Evolutionary conservation across 129 eudicot species (phyloP).

Genomic region (Arctium minus): DNA sequence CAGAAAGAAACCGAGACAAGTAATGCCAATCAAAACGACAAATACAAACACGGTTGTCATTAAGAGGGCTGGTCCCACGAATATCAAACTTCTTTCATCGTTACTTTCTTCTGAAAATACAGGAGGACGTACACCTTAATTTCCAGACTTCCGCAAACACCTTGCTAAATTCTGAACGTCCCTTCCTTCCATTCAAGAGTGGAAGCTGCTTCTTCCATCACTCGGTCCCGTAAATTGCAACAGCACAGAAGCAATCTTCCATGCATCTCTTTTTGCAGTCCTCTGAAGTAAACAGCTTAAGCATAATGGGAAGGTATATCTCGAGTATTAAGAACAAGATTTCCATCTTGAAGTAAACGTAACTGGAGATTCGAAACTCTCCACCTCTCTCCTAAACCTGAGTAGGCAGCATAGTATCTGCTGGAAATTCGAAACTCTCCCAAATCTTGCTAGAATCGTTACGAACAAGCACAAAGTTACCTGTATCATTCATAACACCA

Average conservation of each 20-base stretch:
- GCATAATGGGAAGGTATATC: not conserved
- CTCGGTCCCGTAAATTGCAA: slow-evolving; percentile 10
- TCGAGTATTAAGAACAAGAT: slow-evolving; percentile 35
- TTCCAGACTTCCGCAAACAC: slow-evolving; percentile 18
- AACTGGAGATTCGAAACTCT: slow-evolving; percentile 7
- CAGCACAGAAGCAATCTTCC: slow-evolving; percentile 52
- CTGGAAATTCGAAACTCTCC: slow-evolving; percentile 13
- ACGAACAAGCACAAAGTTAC: slow-evolving; percentile 26
- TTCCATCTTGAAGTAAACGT: slow-evolving; percentile 32
- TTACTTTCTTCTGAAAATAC: not conserved
- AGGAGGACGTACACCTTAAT: not conserved
- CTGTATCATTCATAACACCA: slow-evolving; percentile 28
- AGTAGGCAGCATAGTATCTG: not conserved
- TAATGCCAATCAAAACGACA: not conserved
- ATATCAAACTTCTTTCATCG: not conserved
- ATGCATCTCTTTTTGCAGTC: slow-evolving; percentile 33
- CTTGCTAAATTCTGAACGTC: not conserved
- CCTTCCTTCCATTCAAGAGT: slow-evolving; percentile 28
- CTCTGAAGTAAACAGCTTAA: slow-evolving; percentile 11
- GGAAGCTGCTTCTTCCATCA: slow-evolving; percentile 37
- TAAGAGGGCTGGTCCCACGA: slow-evolving; percentile 27
- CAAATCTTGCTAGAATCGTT: slow-evolving; percentile 15
- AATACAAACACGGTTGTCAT: slow-evolving; percentile 32
- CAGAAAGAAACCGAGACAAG: slow-evolving; percentile 21
- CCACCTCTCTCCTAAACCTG: not conserved